Base-by-base conservation (phyloP, 208 protist species). In the Tritrichomonas musculus region DNA sequence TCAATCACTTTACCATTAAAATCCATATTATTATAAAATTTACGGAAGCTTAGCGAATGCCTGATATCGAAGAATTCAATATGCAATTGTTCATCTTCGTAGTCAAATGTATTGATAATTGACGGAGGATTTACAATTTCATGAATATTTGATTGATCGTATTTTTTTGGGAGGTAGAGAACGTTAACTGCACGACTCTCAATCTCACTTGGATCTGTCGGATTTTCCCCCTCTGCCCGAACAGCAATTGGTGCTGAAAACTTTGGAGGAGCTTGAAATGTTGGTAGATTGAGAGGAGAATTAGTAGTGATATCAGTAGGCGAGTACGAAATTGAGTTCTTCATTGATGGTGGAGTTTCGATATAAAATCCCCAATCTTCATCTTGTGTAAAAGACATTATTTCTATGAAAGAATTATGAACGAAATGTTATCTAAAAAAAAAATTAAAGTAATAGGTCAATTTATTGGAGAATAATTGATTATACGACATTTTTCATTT, bases 341-440 rank as follows among this genome's bases (percentile, higher is more conserved):
- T 69, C 41, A 57, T 33, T 27, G 20, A 27, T 47, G 77, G 77
- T 39, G 77, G 77, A 44, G 77, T 88, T 47, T 88, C 41, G 39
- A 88, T 57, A 36, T 47, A 88, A n/a, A 44, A 44, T 57, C 47
- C 77, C 77, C 77, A 88, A n/a, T 88, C 77, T 20, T 88, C 77
- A 17, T 60, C 53, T 5, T 60, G 5, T 5, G 5, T 5, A 60
- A 60, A 60, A 5, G 53, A 60, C 53, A 60, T 60, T 60, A n/a
- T n/a, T n/a, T n/a, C n/a, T n/a, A n/a, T n/a, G n/a, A n/a, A n/a
- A n/a, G n/a, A n/a, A n/a, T n/a, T n/a, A n/a, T n/a, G n/a, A n/a
- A n/a, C n/a, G n/a, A n/a, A n/a, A n/a, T n/a, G n/a, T n/a, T n/a
- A n/a, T n/a, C n/a, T n/a, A n/a, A n/a, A n/a, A n/a, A n/a, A n/a